These are phyloP conservation scores for Macaranga tanarius DNA, from an alignment of 441 rosid species.

Conservation along the genomic window DNA sequence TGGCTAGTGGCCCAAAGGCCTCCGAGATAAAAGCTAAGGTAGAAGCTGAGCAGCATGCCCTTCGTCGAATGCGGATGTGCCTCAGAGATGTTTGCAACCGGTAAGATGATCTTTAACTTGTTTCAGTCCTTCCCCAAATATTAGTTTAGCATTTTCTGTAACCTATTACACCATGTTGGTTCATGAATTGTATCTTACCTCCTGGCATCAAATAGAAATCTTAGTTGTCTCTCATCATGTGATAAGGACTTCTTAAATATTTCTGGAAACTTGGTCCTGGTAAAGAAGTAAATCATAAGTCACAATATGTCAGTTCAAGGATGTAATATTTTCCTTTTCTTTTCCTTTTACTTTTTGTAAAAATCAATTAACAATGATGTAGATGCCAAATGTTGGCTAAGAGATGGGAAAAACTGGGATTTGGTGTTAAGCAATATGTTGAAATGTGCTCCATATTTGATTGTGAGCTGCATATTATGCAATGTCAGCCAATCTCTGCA, in stretches of 20 bases:
- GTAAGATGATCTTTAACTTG: slow-evolving; percentile 40
- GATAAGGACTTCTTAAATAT: background rate
- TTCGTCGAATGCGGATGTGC: slow-evolving; percentile 97
- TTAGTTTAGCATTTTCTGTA: background rate
- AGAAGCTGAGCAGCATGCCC: slow-evolving; percentile 99
- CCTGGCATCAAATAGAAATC: background rate
- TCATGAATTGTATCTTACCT: background rate
- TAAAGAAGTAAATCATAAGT: background rate
- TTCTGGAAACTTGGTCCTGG: background rate
- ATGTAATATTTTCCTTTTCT: background rate
- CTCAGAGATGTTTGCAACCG: slow-evolving; percentile 98
- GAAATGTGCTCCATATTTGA: background rate
- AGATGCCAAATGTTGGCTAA: slow-evolving; percentile 2
- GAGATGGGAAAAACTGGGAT: background rate
- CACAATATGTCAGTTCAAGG: background rate
- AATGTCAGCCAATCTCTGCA: background rate
- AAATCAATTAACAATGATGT: background rate
- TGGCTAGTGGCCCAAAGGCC: slow-evolving; percentile 79
- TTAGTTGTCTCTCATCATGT: background rate
- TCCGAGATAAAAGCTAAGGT: slow-evolving; percentile 92
- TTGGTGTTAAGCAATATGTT: background rate
- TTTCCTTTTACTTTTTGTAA: background rate
- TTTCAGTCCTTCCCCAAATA: background rate
- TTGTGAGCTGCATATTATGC: background rate
- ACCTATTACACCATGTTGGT: background rate